A percentile compares a stretch with the other conserved stretches of the same genome.
Conservation (phyloP, 2,329 filamentous ascomycete species). For the Pseudopithomyces chartarum region DNA sequence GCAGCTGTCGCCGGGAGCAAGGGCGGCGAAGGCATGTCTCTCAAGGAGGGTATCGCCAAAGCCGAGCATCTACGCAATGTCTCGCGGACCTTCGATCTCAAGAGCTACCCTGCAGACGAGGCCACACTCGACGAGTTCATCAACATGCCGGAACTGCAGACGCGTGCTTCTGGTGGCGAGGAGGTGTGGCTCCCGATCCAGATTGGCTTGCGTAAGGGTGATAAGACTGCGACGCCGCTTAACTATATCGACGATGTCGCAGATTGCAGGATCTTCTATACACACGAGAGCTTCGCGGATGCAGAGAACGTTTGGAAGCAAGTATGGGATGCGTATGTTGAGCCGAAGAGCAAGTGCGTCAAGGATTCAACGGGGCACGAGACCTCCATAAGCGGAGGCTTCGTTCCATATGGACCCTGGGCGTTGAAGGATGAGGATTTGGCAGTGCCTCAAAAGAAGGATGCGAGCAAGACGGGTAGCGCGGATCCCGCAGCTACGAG, state of each 20-base stretch:
- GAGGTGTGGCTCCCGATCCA: conserved; percentile 25
- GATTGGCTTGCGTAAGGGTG: conserved; percentile 33
- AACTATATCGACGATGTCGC: conserved; percentile 66
- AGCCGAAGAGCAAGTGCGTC: conserved; percentile 27
- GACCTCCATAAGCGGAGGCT: conserved; percentile 32
- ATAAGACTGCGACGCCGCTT: conserved; percentile 48
- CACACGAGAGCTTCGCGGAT: conserved; percentile 56
- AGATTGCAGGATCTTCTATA: conserved; percentile 66
- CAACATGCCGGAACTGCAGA: conserved; percentile 18
- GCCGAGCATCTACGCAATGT: conserved; percentile 24
- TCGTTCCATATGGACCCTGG: conserved; percentile 27
- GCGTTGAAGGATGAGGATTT: conserved; percentile 24
- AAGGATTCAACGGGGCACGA: conserved; percentile 27
- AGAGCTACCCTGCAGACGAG: conserved; percentile 13
- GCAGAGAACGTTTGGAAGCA: conserved; percentile 57
- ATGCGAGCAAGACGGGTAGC: background rate
- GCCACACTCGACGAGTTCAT: conserved; percentile 16
- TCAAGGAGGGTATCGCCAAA: conserved; percentile 20
- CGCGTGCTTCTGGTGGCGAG: conserved; percentile 19
- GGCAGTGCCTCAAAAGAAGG: conserved; percentile 3
- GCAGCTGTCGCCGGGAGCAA: conserved; percentile 67
- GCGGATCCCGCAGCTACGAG: background rate
- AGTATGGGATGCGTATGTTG: conserved; percentile 27
- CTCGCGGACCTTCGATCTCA: conserved; percentile 12
- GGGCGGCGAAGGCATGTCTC: conserved; percentile 49